These are phyloP conservation scores for Fusarium floridanum DNA, from an alignment of 2,329 filamentous ascomycete genomes.

Conservation along the genomic window DNA sequence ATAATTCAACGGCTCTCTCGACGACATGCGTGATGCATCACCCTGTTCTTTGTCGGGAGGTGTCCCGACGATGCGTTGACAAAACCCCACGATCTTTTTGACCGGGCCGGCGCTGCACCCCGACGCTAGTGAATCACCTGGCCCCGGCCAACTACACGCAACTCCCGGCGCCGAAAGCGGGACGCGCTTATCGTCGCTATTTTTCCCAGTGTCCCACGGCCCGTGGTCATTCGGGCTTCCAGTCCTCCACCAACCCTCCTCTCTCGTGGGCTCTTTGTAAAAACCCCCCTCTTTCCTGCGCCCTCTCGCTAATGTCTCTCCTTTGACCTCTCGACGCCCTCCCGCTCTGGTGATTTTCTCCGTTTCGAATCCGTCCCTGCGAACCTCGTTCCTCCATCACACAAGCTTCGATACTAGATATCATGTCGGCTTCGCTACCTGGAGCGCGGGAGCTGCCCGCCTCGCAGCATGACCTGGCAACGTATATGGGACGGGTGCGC, in stretches of 20 bases:
- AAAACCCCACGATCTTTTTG: constrained; percentile 32
- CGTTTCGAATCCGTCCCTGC: constrained; percentile 11
- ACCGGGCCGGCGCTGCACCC: constrained; percentile 26
- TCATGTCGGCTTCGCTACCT: constrained; percentile 75
- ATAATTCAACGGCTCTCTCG: neutral
- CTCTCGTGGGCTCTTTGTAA: constrained; percentile 1
- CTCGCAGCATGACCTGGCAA: constrained; percentile 91
- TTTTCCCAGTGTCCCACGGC: constrained; percentile 39
- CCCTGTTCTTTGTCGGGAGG: constrained; percentile 8
- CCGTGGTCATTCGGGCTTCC: constrained; percentile 31
- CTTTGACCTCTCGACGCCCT: constrained; percentile 13
- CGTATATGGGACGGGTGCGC: constrained; percentile 94
- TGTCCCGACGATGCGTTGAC: constrained; percentile 24
- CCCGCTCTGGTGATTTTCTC: neutral
- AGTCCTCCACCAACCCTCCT: constrained; percentile 30
- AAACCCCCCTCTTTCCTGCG: constrained; percentile 13
- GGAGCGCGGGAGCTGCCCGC: constrained; percentile 84
- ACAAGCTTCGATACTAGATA: constrained; percentile 23
- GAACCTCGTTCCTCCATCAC: constrained; percentile 3
- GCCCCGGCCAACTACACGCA: constrained; percentile 29
- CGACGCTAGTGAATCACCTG: constrained; percentile 5
- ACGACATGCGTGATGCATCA: neutral
- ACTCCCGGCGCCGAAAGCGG: constrained; percentile 48
- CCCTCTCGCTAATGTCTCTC: constrained; percentile 18
- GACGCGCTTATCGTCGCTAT: constrained; percentile 50